Conservation (phyloP, 2,329 filamentous ascomycete genomes). For the Aspergillus piperis region DNA sequence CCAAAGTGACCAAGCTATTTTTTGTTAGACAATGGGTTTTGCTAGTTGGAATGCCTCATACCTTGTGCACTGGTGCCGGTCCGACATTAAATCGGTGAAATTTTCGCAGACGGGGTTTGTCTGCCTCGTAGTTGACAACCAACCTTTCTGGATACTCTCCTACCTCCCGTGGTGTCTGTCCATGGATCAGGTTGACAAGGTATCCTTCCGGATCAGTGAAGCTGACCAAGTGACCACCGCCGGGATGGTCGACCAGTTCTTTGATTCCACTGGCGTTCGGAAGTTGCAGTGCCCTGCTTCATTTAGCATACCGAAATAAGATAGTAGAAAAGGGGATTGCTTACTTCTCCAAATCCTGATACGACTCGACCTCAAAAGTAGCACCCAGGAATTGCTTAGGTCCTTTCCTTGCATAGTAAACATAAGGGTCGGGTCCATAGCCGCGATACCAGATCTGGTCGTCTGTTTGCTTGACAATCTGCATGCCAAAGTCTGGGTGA, state of each 20-base stretch:
- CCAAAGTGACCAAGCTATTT: conserved; percentile 33
- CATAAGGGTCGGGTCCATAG: conserved; percentile 24
- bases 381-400: conserved; percentile 39
- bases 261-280: conserved; percentile 33
- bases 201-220: conserved; percentile 45
- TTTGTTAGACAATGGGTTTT: background rate
- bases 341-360: conserved; percentile 47
- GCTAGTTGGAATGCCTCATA: conserved; percentile 4
- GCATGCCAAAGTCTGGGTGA: conserved; percentile 24
- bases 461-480: conserved; percentile 41
- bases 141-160: conserved; percentile 24
- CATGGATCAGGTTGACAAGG: conserved; percentile 44
- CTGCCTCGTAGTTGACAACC: conserved; percentile 28
- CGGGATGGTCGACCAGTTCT: conserved; percentile 40
- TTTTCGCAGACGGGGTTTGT: conserved; percentile 31
- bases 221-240: conserved; percentile 42
- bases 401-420: conserved; percentile 25
- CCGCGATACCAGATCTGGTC: conserved; percentile 23
- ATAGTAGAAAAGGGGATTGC: too few species aligned
- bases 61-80: conserved; percentile 36
- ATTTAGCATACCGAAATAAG: background rate
- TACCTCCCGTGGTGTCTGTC: conserved; percentile 30
- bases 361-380: conserved; percentile 45
- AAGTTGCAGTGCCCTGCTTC: conserved; percentile 22
- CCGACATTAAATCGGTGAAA: conserved; percentile 34